Evolutionary conservation across 2,329 filamentous ascomycete species (phyloP).

Genomic region (Phialocephala sp.): DNA sequence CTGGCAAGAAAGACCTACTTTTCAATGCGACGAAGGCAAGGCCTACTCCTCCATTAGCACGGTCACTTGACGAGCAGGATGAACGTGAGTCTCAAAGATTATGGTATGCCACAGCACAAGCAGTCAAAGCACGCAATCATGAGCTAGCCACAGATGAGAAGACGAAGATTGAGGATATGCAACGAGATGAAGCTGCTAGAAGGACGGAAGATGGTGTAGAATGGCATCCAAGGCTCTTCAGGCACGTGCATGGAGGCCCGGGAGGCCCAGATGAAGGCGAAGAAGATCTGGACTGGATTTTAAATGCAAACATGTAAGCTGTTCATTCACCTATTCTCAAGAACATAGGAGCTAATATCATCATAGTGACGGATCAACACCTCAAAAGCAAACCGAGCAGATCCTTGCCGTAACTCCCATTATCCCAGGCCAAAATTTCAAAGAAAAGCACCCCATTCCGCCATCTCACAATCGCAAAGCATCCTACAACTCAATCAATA

Average conservation of each 20-base stretch:
- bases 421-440: constrained; percentile 71
- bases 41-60: constrained; percentile 73
- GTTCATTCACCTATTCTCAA: constrained; percentile 16
- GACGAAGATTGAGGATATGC: constrained; percentile 91
- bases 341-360: constrained; percentile 23
- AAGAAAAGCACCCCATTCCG: constrained; percentile 61
- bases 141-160: constrained; percentile 92
- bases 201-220: constrained; percentile 79
- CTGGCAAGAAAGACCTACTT: constrained; percentile 84
- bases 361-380: constrained; percentile 64
- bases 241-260: constrained; percentile 71
- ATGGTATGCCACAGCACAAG: constrained; percentile 82
- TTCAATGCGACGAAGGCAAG: constrained; percentile 85
- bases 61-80: constrained; percentile 84
- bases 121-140: constrained; percentile 85
- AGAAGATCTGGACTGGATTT: constrained; percentile 93
- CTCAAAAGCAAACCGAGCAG: constrained; percentile 76
- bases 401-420: constrained; percentile 88
- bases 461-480: constrained; percentile 44
- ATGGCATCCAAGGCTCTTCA: constrained; percentile 89
- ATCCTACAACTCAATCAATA: constrained; percentile 20
- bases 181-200: constrained; percentile 85
- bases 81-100: constrained; percentile 89
- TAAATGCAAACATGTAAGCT: constrained; percentile 81
- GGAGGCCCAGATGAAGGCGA: constrained; percentile 79